Base-by-base conservation (phyloP, 2,329 filamentous ascomycete genomes). In the Hawksworthiomyces lignivorus region DNA sequence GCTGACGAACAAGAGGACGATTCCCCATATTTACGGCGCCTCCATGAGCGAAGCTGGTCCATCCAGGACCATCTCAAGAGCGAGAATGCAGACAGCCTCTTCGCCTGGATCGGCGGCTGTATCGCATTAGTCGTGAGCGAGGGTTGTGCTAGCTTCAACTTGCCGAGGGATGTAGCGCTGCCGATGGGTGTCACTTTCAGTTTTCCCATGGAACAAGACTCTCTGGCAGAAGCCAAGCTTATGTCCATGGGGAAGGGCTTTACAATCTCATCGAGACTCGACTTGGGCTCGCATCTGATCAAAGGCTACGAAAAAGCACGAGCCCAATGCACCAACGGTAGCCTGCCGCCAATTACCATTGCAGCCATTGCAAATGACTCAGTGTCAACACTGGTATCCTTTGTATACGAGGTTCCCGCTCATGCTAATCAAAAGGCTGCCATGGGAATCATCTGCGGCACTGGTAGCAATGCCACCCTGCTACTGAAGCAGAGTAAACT, bases 401-500 rank as follows among this genome's bases (percentile, higher is more conserved):
- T 88, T 50, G 79, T 86, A 24, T 87, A 87, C 59, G 73, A 79
- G 43, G 80, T 80, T 40, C 77, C 78, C 50, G 75, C 75, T 15
- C 63, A 72, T 12, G 63, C 67, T 0, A 72, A 75, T 44, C 81
- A 77, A 47, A 77, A 80, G 47, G 82, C 85, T 3, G 75, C 73
- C 21, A 89, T 90, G 82, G 84, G 83, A 5, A 69, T 90, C 17
- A 89, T 92, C 48, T 82, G 87, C 27, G 86, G 85, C 10, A 90
- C 85, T 0, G 86, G 86, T 4, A 82, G 81, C 55, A 90, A 90
- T 54, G 85, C 86, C 2, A 90, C 86, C 1, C 80, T 90, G 30
- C 80, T 84, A 0, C 73, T 92, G 58, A 75, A 72, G 50, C 63
- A 83, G 37, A 70, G 63, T 35, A 72, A 69, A 43, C 65, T 92